phyloP scores from a whole-genome alignment of 495 filamentous ascomycete genomes.

The Penicillium fimorum region DNA sequence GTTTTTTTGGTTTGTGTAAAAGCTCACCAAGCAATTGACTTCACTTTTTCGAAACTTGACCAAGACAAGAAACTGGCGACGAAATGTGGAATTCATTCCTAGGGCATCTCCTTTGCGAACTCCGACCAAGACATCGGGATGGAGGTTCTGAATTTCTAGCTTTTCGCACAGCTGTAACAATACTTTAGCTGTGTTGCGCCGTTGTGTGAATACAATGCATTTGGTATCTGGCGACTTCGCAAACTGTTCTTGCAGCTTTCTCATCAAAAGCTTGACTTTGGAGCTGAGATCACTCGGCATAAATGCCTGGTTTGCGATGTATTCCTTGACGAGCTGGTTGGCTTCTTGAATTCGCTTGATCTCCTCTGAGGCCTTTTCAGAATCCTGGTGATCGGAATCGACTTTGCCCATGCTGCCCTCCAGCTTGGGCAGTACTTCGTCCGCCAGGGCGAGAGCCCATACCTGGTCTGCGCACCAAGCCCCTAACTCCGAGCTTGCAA shows the following conservation, averaged over 20 bases:
- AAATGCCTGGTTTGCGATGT: constrained; percentile 47
- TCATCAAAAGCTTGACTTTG: constrained; percentile 66
- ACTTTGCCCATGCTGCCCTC: constrained; percentile 54
- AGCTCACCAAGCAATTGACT: constrained; percentile 72
- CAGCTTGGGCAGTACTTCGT: constrained; percentile 62
- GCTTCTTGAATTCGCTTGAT: constrained; percentile 60
- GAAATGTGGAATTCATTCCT: constrained; percentile 62
- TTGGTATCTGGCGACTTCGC: constrained; percentile 53
- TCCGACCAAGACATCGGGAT: constrained; percentile 67
- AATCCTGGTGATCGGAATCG: constrained; percentile 18
- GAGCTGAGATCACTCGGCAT: constrained; percentile 54
- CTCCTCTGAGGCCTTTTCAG: constrained; percentile 47
- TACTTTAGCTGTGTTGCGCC: constrained; percentile 72
- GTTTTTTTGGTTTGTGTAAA: background rate
- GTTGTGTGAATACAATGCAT: constrained; percentile 86
- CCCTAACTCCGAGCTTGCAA: constrained; percentile 68
- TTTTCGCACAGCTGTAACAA: constrained; percentile 63
- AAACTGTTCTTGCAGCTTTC: constrained; percentile 59
- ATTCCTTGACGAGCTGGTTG: constrained; percentile 50
- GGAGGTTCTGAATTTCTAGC: constrained; percentile 57
- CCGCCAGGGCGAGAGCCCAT: constrained; percentile 70
- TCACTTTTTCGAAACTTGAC: constrained; percentile 75
- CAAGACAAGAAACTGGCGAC: constrained; percentile 73
- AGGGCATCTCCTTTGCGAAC: constrained; percentile 44
- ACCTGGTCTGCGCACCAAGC: constrained; percentile 83